phyloP scores from a whole-genome alignment of 2,329 filamentous ascomycete genomes.

The Trichoderma sp. region DNA sequence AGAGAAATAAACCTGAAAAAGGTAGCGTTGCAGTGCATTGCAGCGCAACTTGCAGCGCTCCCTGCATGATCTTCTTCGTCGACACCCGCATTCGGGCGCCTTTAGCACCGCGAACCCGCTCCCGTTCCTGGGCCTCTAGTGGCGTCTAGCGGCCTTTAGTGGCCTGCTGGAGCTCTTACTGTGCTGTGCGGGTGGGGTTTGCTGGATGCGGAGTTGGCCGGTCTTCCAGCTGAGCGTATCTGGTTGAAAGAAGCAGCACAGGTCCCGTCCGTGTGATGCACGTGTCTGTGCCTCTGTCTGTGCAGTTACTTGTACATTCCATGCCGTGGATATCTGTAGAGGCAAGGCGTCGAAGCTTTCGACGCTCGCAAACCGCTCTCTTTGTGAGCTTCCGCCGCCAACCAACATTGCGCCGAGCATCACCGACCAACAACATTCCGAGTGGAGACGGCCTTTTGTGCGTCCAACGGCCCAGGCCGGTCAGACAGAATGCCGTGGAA shows the following conservation, averaged over 20 bases:
- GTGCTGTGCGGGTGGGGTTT: background rate
- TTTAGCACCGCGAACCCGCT: background rate
- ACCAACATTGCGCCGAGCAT: background rate
- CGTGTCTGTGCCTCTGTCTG: background rate
- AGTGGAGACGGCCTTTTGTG: background rate
- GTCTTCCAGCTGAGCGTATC: background rate
- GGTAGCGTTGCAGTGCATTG: background rate
- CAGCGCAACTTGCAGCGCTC: background rate
- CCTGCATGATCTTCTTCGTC: background rate
- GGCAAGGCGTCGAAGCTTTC: no score
- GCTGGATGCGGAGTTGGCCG: background rate
- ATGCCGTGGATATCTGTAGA: no score
- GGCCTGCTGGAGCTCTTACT: background rate
- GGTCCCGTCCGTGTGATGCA: no score
- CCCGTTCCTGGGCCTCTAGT: background rate
- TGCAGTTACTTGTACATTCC: background rate
- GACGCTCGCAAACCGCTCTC: background rate
- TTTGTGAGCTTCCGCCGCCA: background rate
- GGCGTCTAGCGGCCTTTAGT: no score
- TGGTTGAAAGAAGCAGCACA: background rate
- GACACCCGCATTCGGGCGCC: background rate
- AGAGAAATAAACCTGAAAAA: background rate
- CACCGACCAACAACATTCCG: background rate
- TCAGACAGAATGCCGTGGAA: background rate
- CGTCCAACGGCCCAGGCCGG: background rate